Percentiles rank a stretch among this genome's conserved stretches.
Conservation (phyloP, 805 yeast species). For the Pichia cephalocereana region DNA sequence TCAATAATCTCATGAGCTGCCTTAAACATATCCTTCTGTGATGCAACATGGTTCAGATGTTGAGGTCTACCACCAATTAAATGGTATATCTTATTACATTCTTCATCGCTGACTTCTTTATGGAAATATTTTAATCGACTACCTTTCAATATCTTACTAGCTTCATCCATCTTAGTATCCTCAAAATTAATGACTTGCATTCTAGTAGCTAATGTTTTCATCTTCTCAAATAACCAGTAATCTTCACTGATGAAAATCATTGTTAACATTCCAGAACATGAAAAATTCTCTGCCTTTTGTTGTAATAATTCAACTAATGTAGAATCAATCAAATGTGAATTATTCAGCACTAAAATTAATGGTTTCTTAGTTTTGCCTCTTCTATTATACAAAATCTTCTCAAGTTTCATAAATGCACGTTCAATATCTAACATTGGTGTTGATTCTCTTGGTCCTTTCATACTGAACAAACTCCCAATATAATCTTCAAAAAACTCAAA, state of each 20-base stretch:
- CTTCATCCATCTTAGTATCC: slow-evolving; percentile 48
- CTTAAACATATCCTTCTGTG: slow-evolving; percentile 42
- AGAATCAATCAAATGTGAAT: slow-evolving; percentile 64
- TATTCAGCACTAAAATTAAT: slow-evolving; percentile 59
- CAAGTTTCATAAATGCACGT: slow-evolving; percentile 68
- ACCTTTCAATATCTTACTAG: slow-evolving; percentile 44
- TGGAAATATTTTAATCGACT: slow-evolving; percentile 39
- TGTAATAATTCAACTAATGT: slow-evolving; percentile 69
- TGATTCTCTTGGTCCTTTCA: slow-evolving; percentile 78
- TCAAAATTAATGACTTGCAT: slow-evolving; percentile 62
- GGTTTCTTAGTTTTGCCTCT: slow-evolving; percentile 40
- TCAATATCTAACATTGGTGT: slow-evolving; percentile 77
- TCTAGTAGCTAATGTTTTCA: slow-evolving; percentile 63
- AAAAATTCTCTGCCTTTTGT: slow-evolving; percentile 71
- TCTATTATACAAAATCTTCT: slow-evolving; percentile 55
- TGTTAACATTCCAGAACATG: slow-evolving; percentile 61
- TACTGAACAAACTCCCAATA: slow-evolving; percentile 71
- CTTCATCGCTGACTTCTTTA: slow-evolving; percentile 29
- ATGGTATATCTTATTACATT: slow-evolving; percentile 40
- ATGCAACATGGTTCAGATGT: slow-evolving; percentile 62
- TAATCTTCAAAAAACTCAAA: slow-evolving; percentile 74
- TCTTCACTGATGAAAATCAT: slow-evolving; percentile 75
- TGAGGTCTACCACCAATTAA: slow-evolving; percentile 81
- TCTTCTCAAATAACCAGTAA: slow-evolving; percentile 77
- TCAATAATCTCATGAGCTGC: slow-evolving; percentile 69